phyloP scores from a whole-genome alignment of 129 eudicot genomes.

The Mikania micrantha region DNA sequence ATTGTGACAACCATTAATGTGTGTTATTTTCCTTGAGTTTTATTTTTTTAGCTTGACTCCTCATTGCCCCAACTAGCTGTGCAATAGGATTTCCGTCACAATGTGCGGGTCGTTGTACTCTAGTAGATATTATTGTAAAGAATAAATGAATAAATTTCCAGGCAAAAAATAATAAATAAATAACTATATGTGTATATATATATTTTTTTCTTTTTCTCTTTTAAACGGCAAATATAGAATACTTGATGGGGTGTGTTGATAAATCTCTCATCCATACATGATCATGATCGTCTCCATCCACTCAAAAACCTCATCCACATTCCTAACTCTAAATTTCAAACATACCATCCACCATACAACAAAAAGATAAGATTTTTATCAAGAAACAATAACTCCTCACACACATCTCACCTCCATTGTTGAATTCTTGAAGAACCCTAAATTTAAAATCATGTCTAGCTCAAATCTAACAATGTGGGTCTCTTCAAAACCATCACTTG shows the following conservation, averaged over 20 bases:
- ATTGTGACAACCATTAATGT: no score
- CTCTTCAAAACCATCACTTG: slow-evolving; percentile 34
- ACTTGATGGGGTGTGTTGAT: slow-evolving; percentile 20
- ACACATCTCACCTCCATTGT: slow-evolving; percentile 23
- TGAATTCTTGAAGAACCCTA: slow-evolving; percentile 18
- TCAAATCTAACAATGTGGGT: slow-evolving; percentile 38
- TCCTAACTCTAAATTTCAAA: background rate
- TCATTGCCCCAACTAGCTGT: no score
- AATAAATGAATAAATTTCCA: no score
- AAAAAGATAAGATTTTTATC: slow-evolving; percentile 36
- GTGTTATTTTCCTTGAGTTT: no score
- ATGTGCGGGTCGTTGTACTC: no score
- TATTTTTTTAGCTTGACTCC: no score
- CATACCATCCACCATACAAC: slow-evolving; percentile 25
- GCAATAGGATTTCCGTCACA: no score
- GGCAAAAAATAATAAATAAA: no score
- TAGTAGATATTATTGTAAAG: no score
- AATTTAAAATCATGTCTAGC: slow-evolving; percentile 28
- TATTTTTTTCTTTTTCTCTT: no score
- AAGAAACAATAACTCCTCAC: slow-evolving; percentile 24
- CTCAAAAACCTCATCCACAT: slow-evolving; percentile 35
- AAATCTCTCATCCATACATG: slow-evolving; percentile 29
- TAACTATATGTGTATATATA: no score
- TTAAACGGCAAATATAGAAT: no score
- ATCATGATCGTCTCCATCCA: slow-evolving; percentile 28